These are phyloP conservation scores for Hypholoma sublateritium DNA, from an alignment of 768 basidiomycete species.

Conservation along the genomic window DNA sequence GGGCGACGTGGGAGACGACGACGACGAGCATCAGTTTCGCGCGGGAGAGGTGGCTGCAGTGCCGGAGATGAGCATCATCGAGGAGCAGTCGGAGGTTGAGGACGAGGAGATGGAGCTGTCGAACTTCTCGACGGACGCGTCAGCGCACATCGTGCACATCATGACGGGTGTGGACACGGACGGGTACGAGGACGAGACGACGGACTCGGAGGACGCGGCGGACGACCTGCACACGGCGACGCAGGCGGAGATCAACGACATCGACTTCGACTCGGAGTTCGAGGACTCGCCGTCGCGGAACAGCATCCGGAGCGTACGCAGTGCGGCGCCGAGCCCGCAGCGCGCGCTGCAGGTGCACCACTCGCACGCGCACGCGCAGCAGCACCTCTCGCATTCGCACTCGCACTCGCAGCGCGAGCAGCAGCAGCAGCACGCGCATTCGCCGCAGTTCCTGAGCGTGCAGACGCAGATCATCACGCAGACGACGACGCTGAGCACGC, in stretches of 20 bases:
- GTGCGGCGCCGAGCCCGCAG: not conserved
- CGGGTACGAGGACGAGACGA: conserved; percentile 41
- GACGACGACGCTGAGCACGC: conserved; percentile 21
- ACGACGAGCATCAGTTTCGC: conserved; percentile 3
- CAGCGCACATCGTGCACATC: conserved; percentile 49
- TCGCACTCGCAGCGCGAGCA: conserved; percentile 1
- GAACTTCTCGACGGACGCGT: conserved; percentile 74
- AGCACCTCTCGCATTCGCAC: not conserved
- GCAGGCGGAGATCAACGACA: conserved; percentile 29
- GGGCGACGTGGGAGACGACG: conserved; percentile 14
- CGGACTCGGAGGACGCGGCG: conserved; percentile 51
- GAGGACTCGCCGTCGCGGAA: conserved; percentile 28
- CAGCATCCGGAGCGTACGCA: conserved; percentile 10
- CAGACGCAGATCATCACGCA: conserved; percentile 12
- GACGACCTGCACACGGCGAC: conserved; percentile 34
- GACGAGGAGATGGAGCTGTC: conserved; percentile 67
- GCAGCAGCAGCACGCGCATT: conserved; percentile 3
- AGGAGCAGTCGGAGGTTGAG: conserved; percentile 48
- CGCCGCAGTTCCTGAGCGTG: conserved; percentile 13
- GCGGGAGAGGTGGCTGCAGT: conserved; percentile 11
- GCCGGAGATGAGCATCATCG: conserved; percentile 47
- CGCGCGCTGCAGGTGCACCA: not conserved
- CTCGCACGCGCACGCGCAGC: not conserved
- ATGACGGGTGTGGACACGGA: conserved; percentile 49
- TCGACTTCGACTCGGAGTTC: conserved; percentile 41